Conservation (phyloP, 2,329 filamentous ascomycete genomes). For the Colletotrichum liriopes region DNA sequence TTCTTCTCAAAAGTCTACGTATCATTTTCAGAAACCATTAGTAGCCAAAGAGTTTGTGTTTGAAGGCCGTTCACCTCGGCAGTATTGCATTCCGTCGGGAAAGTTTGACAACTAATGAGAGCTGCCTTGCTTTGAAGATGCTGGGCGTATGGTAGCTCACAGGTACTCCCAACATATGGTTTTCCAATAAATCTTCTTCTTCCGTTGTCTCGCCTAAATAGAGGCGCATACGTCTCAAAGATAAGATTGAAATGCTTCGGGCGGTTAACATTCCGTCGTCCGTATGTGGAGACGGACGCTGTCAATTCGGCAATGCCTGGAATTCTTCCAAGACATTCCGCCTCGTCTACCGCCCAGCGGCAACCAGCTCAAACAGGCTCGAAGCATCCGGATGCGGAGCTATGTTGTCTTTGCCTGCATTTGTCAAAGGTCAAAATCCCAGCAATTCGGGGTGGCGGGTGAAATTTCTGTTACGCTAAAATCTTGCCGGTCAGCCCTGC, state of each 20-base stretch:
- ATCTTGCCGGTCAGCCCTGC: no score
- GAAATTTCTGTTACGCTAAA: no score
- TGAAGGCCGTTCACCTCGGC: no score
- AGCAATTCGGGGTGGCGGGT: background rate
- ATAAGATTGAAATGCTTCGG: background rate
- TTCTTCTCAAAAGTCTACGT: no score
- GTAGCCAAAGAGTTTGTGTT: no score
- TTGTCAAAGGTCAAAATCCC: background rate
- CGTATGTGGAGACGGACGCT: background rate
- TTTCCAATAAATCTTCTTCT: background rate
- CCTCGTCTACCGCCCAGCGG: background rate
- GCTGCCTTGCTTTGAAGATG: background rate
- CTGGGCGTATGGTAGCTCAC: background rate
- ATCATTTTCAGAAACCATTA: no score
- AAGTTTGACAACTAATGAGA: background rate
- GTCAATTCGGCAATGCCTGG: background rate
- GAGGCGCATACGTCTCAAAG: background rate
- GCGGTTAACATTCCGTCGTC: background rate
- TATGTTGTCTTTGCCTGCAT: background rate
- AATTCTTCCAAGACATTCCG: background rate
- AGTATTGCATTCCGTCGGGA: no score
- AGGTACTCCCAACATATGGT: background rate
- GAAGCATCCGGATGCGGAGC: background rate
- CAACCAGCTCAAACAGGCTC: background rate
- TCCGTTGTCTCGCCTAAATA: fast-evolving